Conservation (phyloP, 495 filamentous ascomycete genomes). For the Penicillium salamii region DNA sequence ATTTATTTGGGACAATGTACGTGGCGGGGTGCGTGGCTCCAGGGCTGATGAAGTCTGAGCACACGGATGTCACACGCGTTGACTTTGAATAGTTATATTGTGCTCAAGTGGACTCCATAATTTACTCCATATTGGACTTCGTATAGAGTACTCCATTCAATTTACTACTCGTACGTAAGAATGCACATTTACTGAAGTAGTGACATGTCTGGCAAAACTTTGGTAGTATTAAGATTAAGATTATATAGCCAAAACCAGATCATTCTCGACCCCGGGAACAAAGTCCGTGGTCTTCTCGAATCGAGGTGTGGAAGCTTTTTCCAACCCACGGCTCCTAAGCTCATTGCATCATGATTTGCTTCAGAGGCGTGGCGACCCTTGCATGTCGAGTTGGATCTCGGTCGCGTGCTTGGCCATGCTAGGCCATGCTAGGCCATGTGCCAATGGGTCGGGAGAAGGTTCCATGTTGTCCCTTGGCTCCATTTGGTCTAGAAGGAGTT, state of each 20-base stretch:
- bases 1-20: neutral
- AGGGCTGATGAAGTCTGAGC: too few species aligned
- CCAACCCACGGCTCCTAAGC: neutral
- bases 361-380: slow-evolving; percentile 3
- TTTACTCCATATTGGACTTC: too few species aligned
- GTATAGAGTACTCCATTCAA: too few species aligned
- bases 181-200: too few species aligned
- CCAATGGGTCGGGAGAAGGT: neutral
- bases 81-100: too few species aligned
- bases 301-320: neutral
- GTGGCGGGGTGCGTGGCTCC: neutral
- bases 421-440: slow-evolving; percentile 5
- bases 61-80: too few species aligned
- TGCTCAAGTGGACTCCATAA: too few species aligned
- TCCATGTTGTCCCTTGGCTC: neutral
- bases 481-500: too few species aligned
- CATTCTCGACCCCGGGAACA: neutral
- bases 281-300: neutral
- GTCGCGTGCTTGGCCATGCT: slow-evolving; percentile 7
- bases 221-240: neutral
- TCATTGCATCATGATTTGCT: slow-evolving; percentile 2
- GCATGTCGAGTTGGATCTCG: neutral
- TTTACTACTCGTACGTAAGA: too few species aligned
- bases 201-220: neutral
- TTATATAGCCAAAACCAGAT: neutral